Percentiles rank a stretch among this genome's conserved stretches.
phyloP scores from a whole-genome alignment of 2,329 filamentous ascomycete genomes.

The Aplosporella prunicola region DNA sequence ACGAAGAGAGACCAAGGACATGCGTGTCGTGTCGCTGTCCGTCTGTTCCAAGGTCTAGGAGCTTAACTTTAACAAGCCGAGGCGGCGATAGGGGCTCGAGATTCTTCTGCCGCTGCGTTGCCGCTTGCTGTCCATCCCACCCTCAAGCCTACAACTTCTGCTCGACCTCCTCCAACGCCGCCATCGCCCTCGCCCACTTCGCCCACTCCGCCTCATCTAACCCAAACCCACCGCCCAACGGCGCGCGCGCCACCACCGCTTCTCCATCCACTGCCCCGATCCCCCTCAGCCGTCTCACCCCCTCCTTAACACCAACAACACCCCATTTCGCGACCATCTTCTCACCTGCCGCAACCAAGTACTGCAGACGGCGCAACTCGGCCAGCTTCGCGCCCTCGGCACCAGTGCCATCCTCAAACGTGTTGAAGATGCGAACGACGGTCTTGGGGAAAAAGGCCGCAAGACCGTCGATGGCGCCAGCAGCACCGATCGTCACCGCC shows the following conservation, averaged over 20 bases:
- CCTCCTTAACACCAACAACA: conserved; percentile 52
- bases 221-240: conserved; percentile 33
- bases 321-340: conserved; percentile 49
- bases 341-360: conserved; percentile 47
- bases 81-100: too few species aligned
- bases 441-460: conserved; percentile 52
- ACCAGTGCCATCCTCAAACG: conserved; percentile 20
- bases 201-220: conserved; percentile 9
- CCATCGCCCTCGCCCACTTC: conserved; percentile 9
- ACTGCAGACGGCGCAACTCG: conserved; percentile 47
- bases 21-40: too few species aligned
- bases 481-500: conserved; percentile 48
- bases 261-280: conserved; percentile 48
- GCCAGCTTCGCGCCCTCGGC: conserved; percentile 21
- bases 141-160: conserved; percentile 5
- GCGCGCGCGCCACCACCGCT: conserved; percentile 36
- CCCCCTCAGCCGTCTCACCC: conserved; percentile 42
- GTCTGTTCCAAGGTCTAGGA: too few species aligned
- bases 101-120: too few species aligned
- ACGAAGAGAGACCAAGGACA: too few species aligned
- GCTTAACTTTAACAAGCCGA: too few species aligned
- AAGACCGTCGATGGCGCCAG: conserved; percentile 53
- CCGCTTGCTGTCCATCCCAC: not conserved
- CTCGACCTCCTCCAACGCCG: conserved; percentile 10
- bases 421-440: conserved; percentile 45